Conservation (phyloP, 2,329 filamentous ascomycete genomes). For the Aspergillus sp. region DNA sequence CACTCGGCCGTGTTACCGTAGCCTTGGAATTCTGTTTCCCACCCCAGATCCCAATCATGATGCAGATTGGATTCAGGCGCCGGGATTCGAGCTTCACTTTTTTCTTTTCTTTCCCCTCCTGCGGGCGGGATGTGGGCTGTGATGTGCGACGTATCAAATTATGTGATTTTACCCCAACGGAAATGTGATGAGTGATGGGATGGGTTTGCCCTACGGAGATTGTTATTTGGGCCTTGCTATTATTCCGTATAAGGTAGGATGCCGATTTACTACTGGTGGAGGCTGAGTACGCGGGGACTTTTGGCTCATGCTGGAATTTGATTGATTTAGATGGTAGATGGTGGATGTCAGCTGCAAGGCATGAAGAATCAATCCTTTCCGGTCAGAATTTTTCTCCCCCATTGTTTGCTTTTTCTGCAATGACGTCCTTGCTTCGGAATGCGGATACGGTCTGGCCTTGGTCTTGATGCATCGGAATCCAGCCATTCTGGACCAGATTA, state of each 20-base stretch:
- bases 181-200: background rate
- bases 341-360: conserved; percentile 1
- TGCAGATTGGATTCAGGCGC: background rate
- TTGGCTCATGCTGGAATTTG: background rate
- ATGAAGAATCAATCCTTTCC: background rate
- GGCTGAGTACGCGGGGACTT: background rate
- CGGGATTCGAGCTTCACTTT: background rate
- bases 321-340: background rate
- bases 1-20: background rate
- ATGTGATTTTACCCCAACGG: background rate
- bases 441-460: background rate
- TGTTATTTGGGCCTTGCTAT: background rate
- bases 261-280: background rate
- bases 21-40: background rate
- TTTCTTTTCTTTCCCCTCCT: background rate
- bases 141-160: background rate
- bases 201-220: background rate
- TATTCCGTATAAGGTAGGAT: background rate
- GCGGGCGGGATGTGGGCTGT: background rate
- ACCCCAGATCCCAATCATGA: background rate
- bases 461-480: background rate
- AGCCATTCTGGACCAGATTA: background rate
- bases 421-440: background rate
- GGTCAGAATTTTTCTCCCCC: background rate
- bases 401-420: background rate